Base-by-base conservation (phyloP, 2,329 filamentous ascomycete species). In the Aurifilum marmelostoma region DNA sequence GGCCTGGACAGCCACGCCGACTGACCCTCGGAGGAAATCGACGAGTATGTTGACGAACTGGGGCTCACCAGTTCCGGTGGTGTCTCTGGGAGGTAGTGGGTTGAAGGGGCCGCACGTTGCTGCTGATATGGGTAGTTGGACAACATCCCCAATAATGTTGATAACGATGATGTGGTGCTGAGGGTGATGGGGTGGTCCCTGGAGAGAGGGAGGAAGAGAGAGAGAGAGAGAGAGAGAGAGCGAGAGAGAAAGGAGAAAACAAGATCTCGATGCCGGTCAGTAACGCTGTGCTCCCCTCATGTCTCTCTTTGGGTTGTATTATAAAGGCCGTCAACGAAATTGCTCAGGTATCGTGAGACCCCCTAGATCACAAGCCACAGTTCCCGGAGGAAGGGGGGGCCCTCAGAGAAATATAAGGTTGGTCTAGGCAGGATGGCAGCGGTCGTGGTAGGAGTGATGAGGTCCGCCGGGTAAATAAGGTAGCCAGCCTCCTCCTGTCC, bases 21-120 rank as follows among this genome's bases (percentile, higher is more conserved):
- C 72, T 85, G 66, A 54, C 59, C 83, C 74, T 81, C 83, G 65
- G 80, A 75, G 65, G 73, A 73, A 50, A 80, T 82, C 64, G 81
- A 82, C 14, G 82, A 82, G 74, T 82, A 83, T 39, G 82, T 81
- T 24, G 83, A 82, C 66, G 82, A 82, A 67, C 82, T 82, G 69
- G 84, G 83, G 76, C 85, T 87, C 74, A 83, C 80, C 75, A 86
- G 77, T 74, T 85, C 85, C 68, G 85, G 84, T 71, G 86, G 85
- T 72, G 85, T 87, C 74, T 85, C 82, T 75, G 84, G 85, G 72
- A 82, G 37, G 34, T 62, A 78, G 76, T 81, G 79, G 77, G 83
- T 32, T 50, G 69, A 32, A 50, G 69, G 52, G 41, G 69, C 54
- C 63, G 67, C 67, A 41, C 60, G 81, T 75, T 81, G 83, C 76